phyloP scores from a whole-genome alignment of 257 asterid species.

The Nicotiana tomentosiformis region DNA sequence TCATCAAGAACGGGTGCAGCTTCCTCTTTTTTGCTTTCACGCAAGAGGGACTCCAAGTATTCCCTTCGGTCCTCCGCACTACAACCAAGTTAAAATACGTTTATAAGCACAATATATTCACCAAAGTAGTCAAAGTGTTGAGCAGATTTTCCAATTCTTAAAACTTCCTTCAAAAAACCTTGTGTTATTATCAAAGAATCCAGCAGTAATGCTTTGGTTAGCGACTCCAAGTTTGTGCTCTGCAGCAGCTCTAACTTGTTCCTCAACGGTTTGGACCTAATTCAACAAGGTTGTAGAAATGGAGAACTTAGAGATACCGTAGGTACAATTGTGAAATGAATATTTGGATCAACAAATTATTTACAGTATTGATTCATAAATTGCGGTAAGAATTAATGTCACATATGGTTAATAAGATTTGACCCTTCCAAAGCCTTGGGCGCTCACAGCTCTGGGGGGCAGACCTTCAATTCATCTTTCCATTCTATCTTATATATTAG shows the following conservation, averaged over 20 bases:
- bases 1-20: slow-evolving; percentile 91
- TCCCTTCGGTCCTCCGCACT: slow-evolving; percentile 99
- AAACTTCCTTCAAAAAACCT: slow-evolving; percentile 41
- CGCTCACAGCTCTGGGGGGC: no score
- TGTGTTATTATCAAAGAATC: slow-evolving; percentile 94
- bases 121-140: background rate
- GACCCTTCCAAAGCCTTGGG: no score
- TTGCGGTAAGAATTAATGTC: background rate
- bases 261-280: slow-evolving; percentile 98
- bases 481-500: background rate
- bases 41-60: slow-evolving; percentile 94
- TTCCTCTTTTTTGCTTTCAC: slow-evolving; percentile 97
- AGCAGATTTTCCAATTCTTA: slow-evolving; percentile 7
- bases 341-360: background rate
- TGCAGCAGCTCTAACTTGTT: slow-evolving; percentile 98
- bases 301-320: background rate
- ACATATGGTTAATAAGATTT: no score
- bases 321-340: background rate
- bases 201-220: slow-evolving; percentile 99
- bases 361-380: background rate
- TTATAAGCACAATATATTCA: slow-evolving; percentile 8
- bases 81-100: slow-evolving; percentile 16
- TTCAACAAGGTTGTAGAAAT: slow-evolving; percentile 17
- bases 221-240: slow-evolving; percentile 99
- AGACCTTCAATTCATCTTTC: no score